A percentile compares a stretch with the other conserved stretches of the same genome.
Evolutionary conservation across 495 filamentous ascomycete genomes (phyloP).

Genomic region (Podospora pseudopauciseta): DNA sequence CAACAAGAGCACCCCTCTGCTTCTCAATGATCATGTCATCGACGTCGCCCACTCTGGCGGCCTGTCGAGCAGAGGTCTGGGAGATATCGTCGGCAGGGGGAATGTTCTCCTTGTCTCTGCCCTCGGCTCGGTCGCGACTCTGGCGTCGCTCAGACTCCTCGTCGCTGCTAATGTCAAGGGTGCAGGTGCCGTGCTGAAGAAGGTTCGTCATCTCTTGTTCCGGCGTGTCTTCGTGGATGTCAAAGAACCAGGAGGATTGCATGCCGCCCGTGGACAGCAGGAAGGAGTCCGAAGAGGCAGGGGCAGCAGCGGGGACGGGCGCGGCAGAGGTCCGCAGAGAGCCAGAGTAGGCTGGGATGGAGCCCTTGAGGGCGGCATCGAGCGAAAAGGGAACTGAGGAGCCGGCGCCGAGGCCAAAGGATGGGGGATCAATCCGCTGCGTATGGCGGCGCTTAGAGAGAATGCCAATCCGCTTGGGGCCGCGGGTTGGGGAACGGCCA

Average conservation of each 20-base stretch:
- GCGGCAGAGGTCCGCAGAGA: constrained; percentile 24
- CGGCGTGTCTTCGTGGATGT: constrained; percentile 88
- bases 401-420: constrained; percentile 33
- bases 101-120: constrained; percentile 87
- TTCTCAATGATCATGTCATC: constrained; percentile 46
- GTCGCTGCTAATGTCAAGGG: constrained; percentile 77
- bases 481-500: constrained; percentile 60
- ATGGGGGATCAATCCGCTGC: constrained; percentile 58
- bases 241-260: constrained; percentile 78
- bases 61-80: constrained; percentile 40
- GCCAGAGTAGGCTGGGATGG: constrained; percentile 54
- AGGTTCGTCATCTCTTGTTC: constrained; percentile 87
- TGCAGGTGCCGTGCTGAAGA: constrained; percentile 82
- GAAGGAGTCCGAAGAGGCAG: constrained; percentile 13
- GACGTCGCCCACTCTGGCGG: constrained; percentile 22
- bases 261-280: constrained; percentile 40
- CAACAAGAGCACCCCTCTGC: constrained; percentile 63
- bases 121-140: constrained; percentile 53
- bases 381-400: constrained; percentile 65
- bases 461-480: constrained; percentile 56
- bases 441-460: constrained; percentile 57
- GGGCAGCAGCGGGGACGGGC: neutral
- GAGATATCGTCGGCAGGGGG: constrained; percentile 62
- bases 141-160: constrained; percentile 54
- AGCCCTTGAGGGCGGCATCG: constrained; percentile 70